Evolutionary conservation across 2,329 filamentous ascomycete genomes (phyloP), one percentile per base, ranked within the genome.

Genomic region (Diaporthe batatas): DNA sequence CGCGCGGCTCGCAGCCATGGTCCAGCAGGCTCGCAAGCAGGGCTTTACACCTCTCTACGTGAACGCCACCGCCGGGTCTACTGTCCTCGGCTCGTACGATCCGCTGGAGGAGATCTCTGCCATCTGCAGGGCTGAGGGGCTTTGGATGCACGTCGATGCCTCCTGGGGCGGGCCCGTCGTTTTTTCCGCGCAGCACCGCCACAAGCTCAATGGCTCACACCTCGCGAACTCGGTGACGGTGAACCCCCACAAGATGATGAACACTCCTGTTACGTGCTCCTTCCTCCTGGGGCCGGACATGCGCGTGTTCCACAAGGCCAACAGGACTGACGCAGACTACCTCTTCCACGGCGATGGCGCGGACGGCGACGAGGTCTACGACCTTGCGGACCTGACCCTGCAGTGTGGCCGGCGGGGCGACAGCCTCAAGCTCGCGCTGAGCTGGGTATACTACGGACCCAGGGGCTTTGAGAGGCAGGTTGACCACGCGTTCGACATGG

Each of bases 211-310:
- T 1, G 96, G 96, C 18, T 86, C 89, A 2, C 87, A 95, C 57
- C 87, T 92, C 53, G 96, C 95, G 12, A 89, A 98, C 82, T 94
- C 91, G 18, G 86, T 98, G 51, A 94, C 95, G 2, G 89, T 98
- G 70, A 98, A 97, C 82, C 95, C 96, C 72, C 96, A 99, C 84
- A 98, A 98, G 84, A 98, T 98, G 96, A 89, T 98, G 80, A 94
- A 94, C 73, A 93, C 94, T 3, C 96, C 96, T 0, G 85, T 97
- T 53, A 98, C 95, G 0, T 98, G 95, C 84, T 95, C 93, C 0
- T 98, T 97, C 84, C 88, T 99, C 6, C 88, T 99, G 16, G 92
- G 90, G 0, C 88, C 89, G 2, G 95, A 98, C 80, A 83, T 97
- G 79, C 86, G 87, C 71, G 84, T 92, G 32, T 97, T 98, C 81